Conservation (phyloP, 179 eudicot genomes). For the Carnegiea gigantea region DNA sequence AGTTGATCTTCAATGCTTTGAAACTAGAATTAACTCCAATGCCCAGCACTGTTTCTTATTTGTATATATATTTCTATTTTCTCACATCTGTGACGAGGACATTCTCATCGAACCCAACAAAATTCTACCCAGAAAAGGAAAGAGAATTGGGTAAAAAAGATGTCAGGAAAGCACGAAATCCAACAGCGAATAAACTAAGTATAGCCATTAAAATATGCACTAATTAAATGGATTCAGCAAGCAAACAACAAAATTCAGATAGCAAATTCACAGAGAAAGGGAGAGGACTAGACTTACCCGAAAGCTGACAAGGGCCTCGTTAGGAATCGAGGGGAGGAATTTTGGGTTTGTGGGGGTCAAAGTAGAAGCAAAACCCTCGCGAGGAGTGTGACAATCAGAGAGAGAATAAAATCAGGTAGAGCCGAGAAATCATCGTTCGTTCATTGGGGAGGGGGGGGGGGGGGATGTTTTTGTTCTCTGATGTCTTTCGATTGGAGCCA, state of each 20-base stretch:
- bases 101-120: constrained; percentile 24
- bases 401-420: background rate
- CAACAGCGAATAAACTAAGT: constrained; percentile 15
- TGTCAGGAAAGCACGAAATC: constrained; percentile 23
- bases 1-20: background rate
- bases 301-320: background rate
- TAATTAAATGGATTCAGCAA: constrained; percentile 6
- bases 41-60: background rate
- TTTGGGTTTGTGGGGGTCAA: constrained; percentile 18
- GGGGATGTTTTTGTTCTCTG: too few species aligned
- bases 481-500: too few species aligned
- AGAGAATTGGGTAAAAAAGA: background rate
- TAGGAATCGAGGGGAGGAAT: background rate
- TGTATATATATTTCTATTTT: background rate
- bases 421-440: too few species aligned
- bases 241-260: background rate
- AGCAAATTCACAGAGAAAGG: background rate
- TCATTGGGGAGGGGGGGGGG: too few species aligned
- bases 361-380: constrained; percentile 28
- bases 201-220: background rate
- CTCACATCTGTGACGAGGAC: background rate
- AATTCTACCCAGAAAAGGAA: constrained; percentile 7
- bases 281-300: constrained; percentile 5
- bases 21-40: background rate
- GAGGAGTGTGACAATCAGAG: constrained; percentile 22